Percentiles rank a stretch among this genome's conserved stretches.
phyloP scores from a whole-genome alignment of 805 yeast species.

The Metschnikowia similis region DNA sequence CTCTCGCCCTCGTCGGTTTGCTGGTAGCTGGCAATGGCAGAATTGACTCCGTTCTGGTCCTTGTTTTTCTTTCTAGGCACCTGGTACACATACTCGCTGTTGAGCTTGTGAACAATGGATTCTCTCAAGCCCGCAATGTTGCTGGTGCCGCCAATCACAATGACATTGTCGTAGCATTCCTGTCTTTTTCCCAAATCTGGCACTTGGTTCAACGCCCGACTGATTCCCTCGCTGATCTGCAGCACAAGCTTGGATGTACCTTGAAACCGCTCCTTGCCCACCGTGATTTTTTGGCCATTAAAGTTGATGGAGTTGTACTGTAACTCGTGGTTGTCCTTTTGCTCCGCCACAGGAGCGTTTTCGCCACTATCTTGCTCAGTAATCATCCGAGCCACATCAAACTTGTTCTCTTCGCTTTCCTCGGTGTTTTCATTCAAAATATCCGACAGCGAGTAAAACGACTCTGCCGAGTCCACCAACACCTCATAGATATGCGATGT shows the following conservation, averaged over 20 bases:
- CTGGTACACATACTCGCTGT: slow-evolving; percentile 49
- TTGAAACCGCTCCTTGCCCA: slow-evolving; percentile 89
- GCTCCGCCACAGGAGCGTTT: slow-evolving; percentile 32
- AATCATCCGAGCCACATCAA: slow-evolving; percentile 88
- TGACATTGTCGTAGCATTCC: slow-evolving; percentile 79
- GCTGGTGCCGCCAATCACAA: slow-evolving; percentile 75
- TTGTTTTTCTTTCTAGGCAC: slow-evolving; percentile 25
- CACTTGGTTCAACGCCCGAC: slow-evolving; percentile 49
- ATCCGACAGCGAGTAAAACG: slow-evolving; percentile 59
- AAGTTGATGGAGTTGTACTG: slow-evolving; percentile 64
- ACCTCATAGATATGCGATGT: slow-evolving; percentile 74
- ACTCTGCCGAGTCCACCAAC: slow-evolving; percentile 61
- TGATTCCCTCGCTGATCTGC: slow-evolving; percentile 50
- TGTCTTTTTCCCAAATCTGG: slow-evolving; percentile 70
- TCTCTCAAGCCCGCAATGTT: slow-evolving; percentile 73
- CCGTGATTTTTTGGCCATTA: slow-evolving; percentile 52
- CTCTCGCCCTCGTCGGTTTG: slow-evolving; percentile 34
- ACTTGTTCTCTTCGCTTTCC: slow-evolving; percentile 55
- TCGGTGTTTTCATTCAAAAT: slow-evolving; percentile 19
- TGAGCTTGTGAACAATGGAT: slow-evolving; percentile 56
- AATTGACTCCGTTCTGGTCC: slow-evolving; percentile 27
- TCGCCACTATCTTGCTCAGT: slow-evolving; percentile 51
- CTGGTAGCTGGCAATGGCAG: slow-evolving; percentile 41
- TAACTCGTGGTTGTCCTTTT: slow-evolving; percentile 58
- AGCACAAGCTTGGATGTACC: slow-evolving; percentile 65